Percentiles rank a stretch among this genome's conserved stretches.
phyloP scores from a whole-genome alignment of 306 rosid genomes.

The Quercus variabilis region DNA sequence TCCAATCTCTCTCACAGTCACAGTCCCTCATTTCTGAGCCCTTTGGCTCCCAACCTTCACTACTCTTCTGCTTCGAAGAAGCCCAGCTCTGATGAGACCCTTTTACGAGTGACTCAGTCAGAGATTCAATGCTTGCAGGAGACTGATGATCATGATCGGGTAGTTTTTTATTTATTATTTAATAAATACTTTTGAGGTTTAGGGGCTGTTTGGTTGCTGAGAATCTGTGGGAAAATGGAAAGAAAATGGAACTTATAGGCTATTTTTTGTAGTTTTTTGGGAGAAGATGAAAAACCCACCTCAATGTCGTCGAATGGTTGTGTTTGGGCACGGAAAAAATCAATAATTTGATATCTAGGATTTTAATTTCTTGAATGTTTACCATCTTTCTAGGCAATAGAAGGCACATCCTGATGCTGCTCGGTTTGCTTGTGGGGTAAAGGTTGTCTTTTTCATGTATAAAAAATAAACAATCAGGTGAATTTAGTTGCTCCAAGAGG shows the following conservation, averaged over 20 bases:
- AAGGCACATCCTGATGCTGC: no score
- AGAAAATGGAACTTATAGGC: no score
- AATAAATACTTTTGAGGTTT: neutral
- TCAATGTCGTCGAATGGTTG: neutral
- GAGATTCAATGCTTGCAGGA: constrained; percentile 67
- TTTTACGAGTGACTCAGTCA: constrained; percentile 52
- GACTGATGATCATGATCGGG: constrained; percentile 39
- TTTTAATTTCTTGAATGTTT: neutral
- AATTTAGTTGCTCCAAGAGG: neutral
- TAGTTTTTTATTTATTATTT: neutral
- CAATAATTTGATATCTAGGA: neutral
- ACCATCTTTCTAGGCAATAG: neutral
- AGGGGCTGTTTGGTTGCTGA: neutral
- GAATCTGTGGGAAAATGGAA: no score
- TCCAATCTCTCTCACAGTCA: neutral
- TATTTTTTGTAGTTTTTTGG: no score
- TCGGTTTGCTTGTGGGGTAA: no score
- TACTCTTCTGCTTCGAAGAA: constrained; percentile 50
- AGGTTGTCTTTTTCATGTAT: no score
- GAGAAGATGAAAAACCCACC: neutral
- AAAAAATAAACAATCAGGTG: neutral
- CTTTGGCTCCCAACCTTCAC: constrained; percentile 27
- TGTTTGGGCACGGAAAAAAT: neutral
- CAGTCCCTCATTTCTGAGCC: neutral
- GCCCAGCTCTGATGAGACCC: constrained; percentile 49